Evolutionary conservation across 306 rosid species (phyloP).

Genomic region (Carpinus fangiana): DNA sequence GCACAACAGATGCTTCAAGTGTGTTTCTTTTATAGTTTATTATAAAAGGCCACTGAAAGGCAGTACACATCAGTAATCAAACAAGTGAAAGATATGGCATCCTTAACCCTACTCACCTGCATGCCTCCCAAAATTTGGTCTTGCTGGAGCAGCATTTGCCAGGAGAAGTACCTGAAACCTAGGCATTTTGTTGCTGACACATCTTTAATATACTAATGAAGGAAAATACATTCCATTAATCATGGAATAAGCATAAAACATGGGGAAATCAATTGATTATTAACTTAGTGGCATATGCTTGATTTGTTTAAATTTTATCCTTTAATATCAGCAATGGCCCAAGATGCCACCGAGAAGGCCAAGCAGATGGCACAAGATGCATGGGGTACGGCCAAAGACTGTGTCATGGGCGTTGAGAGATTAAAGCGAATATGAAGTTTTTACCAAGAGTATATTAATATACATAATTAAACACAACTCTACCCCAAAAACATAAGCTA

Average conservation of each 20-base stretch:
- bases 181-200: conserved; percentile 41
- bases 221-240: background rate
- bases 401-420: conserved; percentile 32
- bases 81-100: conserved; percentile 52
- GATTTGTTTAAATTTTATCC: no score
- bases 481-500: no score
- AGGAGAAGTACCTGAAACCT: conserved; percentile 40
- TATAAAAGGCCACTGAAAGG: background rate
- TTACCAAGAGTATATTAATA: no score
- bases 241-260: no score
- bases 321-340: conserved; percentile 36
- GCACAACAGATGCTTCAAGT: background rate
- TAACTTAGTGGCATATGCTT: no score
- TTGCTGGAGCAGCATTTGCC: conserved; percentile 39
- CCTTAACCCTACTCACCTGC: conserved; percentile 30
- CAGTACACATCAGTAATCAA: background rate
- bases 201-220: no score
- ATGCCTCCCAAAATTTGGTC: conserved; percentile 21
- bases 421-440: no score
- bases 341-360: conserved; percentile 56
- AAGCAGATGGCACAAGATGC: conserved; percentile 64
- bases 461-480: no score
- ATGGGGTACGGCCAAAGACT: conserved; percentile 64
- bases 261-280: no score
- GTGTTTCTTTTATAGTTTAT: conserved; percentile 1